Conservation (phyloP, 768 basidiomycete species). For the Boletus patriciae region DNA sequence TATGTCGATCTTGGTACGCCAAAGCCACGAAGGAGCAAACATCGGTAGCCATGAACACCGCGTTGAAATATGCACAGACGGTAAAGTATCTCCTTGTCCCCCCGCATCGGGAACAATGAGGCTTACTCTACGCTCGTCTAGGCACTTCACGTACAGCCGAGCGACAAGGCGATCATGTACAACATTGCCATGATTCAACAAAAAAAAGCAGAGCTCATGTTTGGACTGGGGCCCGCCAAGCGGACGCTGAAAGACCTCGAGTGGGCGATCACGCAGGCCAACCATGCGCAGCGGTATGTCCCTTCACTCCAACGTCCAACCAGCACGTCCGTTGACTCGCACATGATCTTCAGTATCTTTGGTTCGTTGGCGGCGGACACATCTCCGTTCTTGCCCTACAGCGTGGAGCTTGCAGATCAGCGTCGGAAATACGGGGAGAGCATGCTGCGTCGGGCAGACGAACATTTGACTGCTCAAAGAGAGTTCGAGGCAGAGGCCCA, state of each 20-base stretch:
- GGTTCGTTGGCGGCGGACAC: slow-evolving; percentile 77
- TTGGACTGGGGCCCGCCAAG: slow-evolving; percentile 68
- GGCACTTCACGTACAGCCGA: slow-evolving; percentile 83
- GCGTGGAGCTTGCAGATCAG: slow-evolving; percentile 82
- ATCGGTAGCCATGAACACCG: slow-evolving; percentile 77
- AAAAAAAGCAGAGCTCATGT: slow-evolving; percentile 89
- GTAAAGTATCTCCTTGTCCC: slow-evolving; percentile 37
- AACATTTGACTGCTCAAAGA: slow-evolving; percentile 71
- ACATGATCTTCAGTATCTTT: slow-evolving; percentile 59
- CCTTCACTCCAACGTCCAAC: background rate
- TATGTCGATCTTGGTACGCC: slow-evolving; percentile 92
- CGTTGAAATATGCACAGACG: slow-evolving; percentile 78
- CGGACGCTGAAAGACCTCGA: slow-evolving; percentile 81
- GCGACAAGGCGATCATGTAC: slow-evolving; percentile 87
- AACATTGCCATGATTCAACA: slow-evolving; percentile 99
- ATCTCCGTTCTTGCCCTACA: slow-evolving; percentile 73
- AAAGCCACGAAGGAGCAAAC: slow-evolving; percentile 91
- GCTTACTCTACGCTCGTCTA: slow-evolving; percentile 31
- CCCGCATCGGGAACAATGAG: background rate
- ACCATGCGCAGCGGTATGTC: slow-evolving; percentile 81
- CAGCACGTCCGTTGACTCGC: background rate
- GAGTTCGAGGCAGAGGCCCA: slow-evolving; percentile 70
- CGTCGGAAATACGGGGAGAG: slow-evolving; percentile 87
- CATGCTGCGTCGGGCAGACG: slow-evolving; percentile 78
- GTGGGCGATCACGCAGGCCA: slow-evolving; percentile 74